Base-by-base conservation (phyloP, 208 protist genomes). In the Vickermania ingenoplastis region DNA sequence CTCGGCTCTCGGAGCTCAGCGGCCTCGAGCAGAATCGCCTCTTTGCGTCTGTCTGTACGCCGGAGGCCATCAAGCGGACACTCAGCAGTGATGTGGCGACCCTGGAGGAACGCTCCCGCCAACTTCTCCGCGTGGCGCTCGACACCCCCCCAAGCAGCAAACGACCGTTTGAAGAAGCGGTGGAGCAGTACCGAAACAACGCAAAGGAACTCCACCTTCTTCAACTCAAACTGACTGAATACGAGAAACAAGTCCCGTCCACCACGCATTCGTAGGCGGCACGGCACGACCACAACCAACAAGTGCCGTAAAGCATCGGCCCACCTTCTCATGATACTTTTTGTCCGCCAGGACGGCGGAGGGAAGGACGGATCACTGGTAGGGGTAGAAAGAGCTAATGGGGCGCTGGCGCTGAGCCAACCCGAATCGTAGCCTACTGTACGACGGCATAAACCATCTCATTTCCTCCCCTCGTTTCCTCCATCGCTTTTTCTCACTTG, bases 181-280 rank as follows among this genome's bases (percentile, higher is more conserved):
- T 91, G 29, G 70, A 77, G 41, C 65, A 81, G 31, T 93, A 79
- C 69, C 78, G 66, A 30, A 26, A 55, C 21, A 72, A 73, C 53
- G 77, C 77, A 0, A 86, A 84, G 55, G 56, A 73, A 52, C 81
- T 76, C 54, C 83, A 91, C 61, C 71, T 85, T 25, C 57, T 91
- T 1, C 81, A 90, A 45, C 51, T 93, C 24, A 93, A 93, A 58
- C 73, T 73, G 2, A 56, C 73, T 22, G 67, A 68, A 1, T 85
- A 75, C 28, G 63, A 73, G n/a, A 61, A 71, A 3, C 70, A 81
- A 13, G 45, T 61, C 14, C 45, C 58, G 49, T 45, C 36, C 7
- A 45, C n/a, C n/a, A n/a, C n/a, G n/a, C n/a, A n/a, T n/a, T n/a
- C n/a, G n/a, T n/a, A n/a, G n/a, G n/a, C n/a, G n/a, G n/a, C n/a